Conservation (phyloP, 352 stramenopile species). For the Globisporangium solare region DNA sequence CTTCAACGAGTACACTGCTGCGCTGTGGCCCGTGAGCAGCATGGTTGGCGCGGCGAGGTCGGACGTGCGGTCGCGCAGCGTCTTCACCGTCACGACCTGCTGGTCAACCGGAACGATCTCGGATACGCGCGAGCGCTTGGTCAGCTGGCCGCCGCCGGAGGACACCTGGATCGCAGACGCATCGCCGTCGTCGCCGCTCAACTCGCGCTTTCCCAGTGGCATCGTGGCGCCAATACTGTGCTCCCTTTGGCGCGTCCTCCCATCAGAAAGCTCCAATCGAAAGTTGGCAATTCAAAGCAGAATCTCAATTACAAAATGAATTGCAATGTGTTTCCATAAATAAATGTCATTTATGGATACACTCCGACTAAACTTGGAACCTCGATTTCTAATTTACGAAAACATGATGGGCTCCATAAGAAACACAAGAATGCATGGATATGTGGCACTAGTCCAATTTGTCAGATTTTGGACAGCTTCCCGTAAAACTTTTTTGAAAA, state of each 20-base stretch:
- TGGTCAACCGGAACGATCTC: slow-evolving; percentile 72
- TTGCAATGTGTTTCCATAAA: too few relatives aligned
- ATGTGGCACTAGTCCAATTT: too few relatives aligned
- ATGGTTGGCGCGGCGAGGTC: slow-evolving; percentile 65
- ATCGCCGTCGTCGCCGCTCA: slow-evolving; percentile 13
- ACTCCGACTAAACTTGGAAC: too few relatives aligned
- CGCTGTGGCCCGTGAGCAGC: slow-evolving; percentile 73
- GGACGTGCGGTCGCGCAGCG: slow-evolving; percentile 56
- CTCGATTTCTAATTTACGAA: too few relatives aligned
- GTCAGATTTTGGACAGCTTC: too few relatives aligned
- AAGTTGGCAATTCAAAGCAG: not conserved
- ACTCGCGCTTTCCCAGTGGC: slow-evolving; percentile 17
- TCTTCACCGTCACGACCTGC: slow-evolving; percentile 50
- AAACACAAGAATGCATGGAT: too few relatives aligned
- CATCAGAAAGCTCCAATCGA: not conserved
- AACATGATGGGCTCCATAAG: too few relatives aligned
- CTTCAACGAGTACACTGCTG: slow-evolving; percentile 74
- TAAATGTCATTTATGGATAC: too few relatives aligned
- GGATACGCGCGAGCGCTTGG: slow-evolving; percentile 62
- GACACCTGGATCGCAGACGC: slow-evolving; percentile 25
- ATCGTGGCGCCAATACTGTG: slow-evolving; percentile 1
- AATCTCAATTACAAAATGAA: too few relatives aligned
- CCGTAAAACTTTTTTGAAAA: too few relatives aligned
- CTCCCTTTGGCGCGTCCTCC: not conserved
- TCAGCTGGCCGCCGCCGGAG: slow-evolving; percentile 27